Conservation (phyloP, 1,284 basidiomycete genomes). For the Caloboletus firmus region DNA sequence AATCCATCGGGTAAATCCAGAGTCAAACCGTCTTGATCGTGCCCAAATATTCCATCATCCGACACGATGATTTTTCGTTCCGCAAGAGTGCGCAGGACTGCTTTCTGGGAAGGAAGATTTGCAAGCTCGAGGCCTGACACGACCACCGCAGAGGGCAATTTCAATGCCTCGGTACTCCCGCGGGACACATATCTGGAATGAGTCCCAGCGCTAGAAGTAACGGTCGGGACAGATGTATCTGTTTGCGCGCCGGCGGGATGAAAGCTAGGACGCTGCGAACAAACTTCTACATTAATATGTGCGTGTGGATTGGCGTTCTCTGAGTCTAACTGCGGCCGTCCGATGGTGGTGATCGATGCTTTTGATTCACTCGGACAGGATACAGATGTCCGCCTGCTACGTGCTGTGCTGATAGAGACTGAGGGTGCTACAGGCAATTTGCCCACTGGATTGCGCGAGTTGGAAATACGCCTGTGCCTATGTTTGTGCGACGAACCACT, state of each 20-base stretch:
- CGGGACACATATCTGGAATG: constrained; percentile 16
- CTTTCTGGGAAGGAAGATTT: constrained; percentile 54
- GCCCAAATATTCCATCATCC: constrained; percentile 30
- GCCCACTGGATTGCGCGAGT: constrained; percentile 19
- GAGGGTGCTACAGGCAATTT: constrained; percentile 19
- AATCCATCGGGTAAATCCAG: constrained; percentile 69
- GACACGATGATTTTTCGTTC: constrained; percentile 55
- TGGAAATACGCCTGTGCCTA: constrained; percentile 32
- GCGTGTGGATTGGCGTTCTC: constrained; percentile 11
- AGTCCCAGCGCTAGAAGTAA: constrained; percentile 25
- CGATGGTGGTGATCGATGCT: constrained; percentile 17
- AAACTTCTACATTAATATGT: neutral
- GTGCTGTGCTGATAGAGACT: constrained; percentile 21
- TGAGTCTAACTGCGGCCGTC: constrained; percentile 15
- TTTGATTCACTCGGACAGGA: constrained; percentile 23
- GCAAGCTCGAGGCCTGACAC: constrained; percentile 69
- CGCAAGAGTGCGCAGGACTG: constrained; percentile 53
- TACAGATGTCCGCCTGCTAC: constrained; percentile 27
- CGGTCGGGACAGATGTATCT: constrained; percentile 24
- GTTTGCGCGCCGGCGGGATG: constrained; percentile 12
- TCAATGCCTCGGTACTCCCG: constrained; percentile 20
- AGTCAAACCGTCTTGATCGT: constrained; percentile 37
- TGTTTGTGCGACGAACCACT: constrained; percentile 18
- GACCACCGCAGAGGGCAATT: constrained; percentile 62
- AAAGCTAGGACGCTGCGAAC: constrained; percentile 8